phyloP scores from a whole-genome alignment of 2,329 filamentous ascomycete genomes.

The Fusarium oligoseptatum region DNA sequence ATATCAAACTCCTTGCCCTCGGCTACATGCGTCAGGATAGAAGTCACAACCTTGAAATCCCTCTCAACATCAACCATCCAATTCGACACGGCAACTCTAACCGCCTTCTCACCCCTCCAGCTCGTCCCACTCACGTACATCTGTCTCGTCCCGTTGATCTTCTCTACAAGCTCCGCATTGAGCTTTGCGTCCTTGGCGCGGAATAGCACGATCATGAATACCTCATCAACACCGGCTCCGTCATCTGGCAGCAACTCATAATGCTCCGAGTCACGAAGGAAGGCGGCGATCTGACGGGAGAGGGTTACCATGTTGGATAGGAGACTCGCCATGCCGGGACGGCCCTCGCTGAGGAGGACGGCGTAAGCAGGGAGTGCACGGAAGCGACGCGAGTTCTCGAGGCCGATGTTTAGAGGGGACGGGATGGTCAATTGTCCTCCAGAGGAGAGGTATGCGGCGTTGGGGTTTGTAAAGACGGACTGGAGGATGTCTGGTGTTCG shows the following conservation, averaged over 20 bases:
- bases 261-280: slow-evolving; percentile 69
- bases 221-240: slow-evolving; percentile 62
- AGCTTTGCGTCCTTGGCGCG: slow-evolving; percentile 72
- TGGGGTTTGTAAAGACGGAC: slow-evolving; percentile 83
- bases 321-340: slow-evolving; percentile 75
- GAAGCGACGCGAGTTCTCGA: slow-evolving; percentile 94
- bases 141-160: slow-evolving; percentile 78
- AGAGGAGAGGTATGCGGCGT: slow-evolving; percentile 81
- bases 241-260: slow-evolving; percentile 76
- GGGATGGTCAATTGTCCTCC: slow-evolving; percentile 65
- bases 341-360: slow-evolving; percentile 80
- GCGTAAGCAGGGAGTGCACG: slow-evolving; percentile 91
- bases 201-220: slow-evolving; percentile 79
- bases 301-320: slow-evolving; percentile 79
- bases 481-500: slow-evolving; percentile 69
- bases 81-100: slow-evolving; percentile 87
- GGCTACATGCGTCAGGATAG: slow-evolving; percentile 69
- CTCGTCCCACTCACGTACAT: slow-evolving; percentile 87
- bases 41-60: slow-evolving; percentile 75
- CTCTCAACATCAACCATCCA: slow-evolving; percentile 80
- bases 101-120: slow-evolving; percentile 81
- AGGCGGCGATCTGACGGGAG: slow-evolving; percentile 75
- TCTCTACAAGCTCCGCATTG: slow-evolving; percentile 76
- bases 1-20: slow-evolving; percentile 49
- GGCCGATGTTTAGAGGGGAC: slow-evolving; percentile 87